phyloP scores from a whole-genome alignment of 331 rosid genomes.

The Acacia pycnantha region DNA sequence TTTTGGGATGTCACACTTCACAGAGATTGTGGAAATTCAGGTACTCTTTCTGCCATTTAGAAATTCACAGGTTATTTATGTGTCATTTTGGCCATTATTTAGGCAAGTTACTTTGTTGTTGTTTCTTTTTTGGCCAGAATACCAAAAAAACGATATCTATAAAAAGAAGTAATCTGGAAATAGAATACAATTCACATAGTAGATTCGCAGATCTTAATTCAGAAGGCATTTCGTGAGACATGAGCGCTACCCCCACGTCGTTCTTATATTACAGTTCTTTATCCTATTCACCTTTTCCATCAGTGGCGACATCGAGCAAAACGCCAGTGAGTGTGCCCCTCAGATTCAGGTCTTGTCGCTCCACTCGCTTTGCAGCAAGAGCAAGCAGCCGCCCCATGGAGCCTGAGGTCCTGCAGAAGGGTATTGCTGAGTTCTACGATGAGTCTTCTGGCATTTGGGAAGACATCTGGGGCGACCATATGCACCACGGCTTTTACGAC shows the following conservation, averaged over 20 bases:
- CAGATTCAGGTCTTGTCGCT: background rate
- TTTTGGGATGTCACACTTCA: too few species aligned
- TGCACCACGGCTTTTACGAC: constrained; percentile 92
- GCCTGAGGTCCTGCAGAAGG: constrained; percentile 33
- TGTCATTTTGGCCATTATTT: too few species aligned
- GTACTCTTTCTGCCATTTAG: too few species aligned
- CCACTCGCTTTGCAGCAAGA: background rate
- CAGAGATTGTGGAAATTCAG: too few species aligned
- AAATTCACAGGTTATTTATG: too few species aligned
- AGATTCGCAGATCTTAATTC: background rate
- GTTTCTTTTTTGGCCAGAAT: too few species aligned
- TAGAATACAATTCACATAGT: background rate
- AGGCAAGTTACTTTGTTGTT: too few species aligned
- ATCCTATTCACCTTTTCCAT: background rate
- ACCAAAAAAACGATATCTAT: too few species aligned
- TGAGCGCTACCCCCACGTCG: background rate
- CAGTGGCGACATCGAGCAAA: background rate
- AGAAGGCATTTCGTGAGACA: background rate
- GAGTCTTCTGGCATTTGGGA: constrained; percentile 86
- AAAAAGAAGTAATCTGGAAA: background rate
- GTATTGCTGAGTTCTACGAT: constrained; percentile 49
- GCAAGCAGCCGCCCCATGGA: background rate
- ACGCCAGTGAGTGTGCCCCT: background rate
- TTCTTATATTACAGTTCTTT: background rate
- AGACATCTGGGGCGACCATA: constrained; percentile 87